These are phyloP conservation scores for Musa beccarii DNA, from an alignment of 176 grass and related monocot species.

Conservation along the genomic window DNA sequence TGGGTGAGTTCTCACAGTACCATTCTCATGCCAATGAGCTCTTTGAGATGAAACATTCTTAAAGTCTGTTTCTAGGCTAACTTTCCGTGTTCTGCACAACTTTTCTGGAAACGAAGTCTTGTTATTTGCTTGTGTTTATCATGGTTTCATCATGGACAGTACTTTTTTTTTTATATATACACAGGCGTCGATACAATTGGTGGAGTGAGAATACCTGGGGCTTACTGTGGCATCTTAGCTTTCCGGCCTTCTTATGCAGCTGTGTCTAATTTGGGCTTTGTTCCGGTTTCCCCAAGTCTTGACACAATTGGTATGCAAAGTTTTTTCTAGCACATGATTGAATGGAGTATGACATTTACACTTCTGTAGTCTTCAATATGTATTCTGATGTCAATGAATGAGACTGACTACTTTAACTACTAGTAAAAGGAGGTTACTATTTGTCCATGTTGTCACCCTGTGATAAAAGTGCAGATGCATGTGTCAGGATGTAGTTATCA, in stretches of 20 bases:
- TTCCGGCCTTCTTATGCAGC: slow-evolving; percentile 80
- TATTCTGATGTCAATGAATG: neutral
- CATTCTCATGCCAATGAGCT: neutral
- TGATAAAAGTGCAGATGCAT: neutral
- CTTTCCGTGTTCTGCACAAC: neutral
- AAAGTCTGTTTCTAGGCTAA: neutral
- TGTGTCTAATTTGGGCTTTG: slow-evolving; percentile 53
- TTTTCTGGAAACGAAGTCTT: neutral
- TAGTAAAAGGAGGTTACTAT: neutral
- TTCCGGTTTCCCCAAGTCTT: slow-evolving; percentile 85
- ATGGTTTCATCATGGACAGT: neutral
- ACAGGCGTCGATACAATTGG: slow-evolving; percentile 78
- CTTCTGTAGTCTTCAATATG: slow-evolving; percentile 9
- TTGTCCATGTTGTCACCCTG: neutral
- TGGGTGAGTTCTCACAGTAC: slow-evolving; percentile 43
- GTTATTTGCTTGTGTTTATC: neutral
- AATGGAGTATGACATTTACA: neutral
- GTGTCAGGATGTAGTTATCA: neutral
- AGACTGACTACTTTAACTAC: neutral
- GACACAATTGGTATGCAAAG: slow-evolving; percentile 66
- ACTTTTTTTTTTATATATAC: slow-evolving; percentile 6
- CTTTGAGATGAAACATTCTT: slow-evolving; percentile 2
- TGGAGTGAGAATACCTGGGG: slow-evolving; percentile 86
- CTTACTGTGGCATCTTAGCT: slow-evolving; percentile 77
- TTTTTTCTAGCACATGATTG: slow-evolving; percentile 12